Conservation (phyloP, 2,329 filamentous ascomycete species). For the Keithomyces neogunnii region DNA sequence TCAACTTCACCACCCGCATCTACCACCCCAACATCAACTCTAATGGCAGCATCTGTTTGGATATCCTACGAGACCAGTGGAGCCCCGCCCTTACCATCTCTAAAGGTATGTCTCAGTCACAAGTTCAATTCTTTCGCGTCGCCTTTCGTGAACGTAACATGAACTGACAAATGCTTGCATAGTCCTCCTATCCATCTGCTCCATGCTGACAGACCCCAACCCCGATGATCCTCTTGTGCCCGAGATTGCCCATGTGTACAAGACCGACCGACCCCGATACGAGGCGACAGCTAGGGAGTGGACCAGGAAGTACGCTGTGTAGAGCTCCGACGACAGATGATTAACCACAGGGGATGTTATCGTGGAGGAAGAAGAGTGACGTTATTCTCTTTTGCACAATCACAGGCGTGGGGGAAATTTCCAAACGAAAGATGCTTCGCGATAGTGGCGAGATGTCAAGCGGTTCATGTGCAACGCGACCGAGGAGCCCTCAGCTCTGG, state of each 20-base stretch:
- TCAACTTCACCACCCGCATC: slow-evolving; percentile 99
- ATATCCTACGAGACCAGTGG: slow-evolving; percentile 98
- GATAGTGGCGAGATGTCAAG: slow-evolving; percentile 1
- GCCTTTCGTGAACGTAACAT: not conserved
- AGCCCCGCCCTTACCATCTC: slow-evolving; percentile 96
- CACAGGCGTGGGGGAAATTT: slow-evolving; percentile 1
- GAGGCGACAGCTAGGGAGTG: slow-evolving; percentile 95
- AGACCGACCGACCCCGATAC: slow-evolving; percentile 93
- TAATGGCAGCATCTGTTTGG: slow-evolving; percentile 97
- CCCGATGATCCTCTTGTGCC: slow-evolving; percentile 97
- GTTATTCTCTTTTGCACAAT: slow-evolving; percentile 8
- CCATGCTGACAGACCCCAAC: slow-evolving; percentile 99
- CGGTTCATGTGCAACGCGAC: slow-evolving; percentile 2
- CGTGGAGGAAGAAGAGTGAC: slow-evolving; percentile 1
- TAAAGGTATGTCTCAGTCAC: slow-evolving; percentile 59
- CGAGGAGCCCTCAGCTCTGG: not conserved
- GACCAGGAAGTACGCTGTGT: slow-evolving; percentile 99
- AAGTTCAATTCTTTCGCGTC: not conserved
- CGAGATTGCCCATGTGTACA: slow-evolving; percentile 99
- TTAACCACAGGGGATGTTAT: not conserved
- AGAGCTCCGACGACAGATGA: slow-evolving; percentile 15
- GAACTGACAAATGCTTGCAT: slow-evolving; percentile 6
- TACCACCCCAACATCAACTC: slow-evolving; percentile 99
- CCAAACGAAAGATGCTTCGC: slow-evolving; percentile 3
- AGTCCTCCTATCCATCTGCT: slow-evolving; percentile 99